Percentiles rank a stretch among this genome's conserved stretches.
These are phyloP conservation scores for Aspergillus sp. DNA, from an alignment of 2,329 filamentous ascomycete species.

Conservation along the genomic window DNA sequence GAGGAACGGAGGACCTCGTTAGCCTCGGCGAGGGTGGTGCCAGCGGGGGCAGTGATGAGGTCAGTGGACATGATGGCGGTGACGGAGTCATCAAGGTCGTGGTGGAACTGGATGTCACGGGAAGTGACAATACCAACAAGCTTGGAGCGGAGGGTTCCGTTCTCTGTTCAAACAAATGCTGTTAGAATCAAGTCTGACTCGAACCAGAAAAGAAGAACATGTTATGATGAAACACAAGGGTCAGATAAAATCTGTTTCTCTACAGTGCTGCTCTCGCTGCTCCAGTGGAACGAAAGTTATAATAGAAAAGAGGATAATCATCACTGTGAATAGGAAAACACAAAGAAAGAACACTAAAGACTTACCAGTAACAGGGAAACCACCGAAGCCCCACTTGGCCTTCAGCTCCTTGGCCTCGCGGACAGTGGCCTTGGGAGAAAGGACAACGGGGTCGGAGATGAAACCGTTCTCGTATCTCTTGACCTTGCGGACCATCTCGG, in stretches of 20 bases:
- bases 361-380: constrained; percentile 98
- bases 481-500: constrained; percentile 98
- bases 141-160: constrained; percentile 90
- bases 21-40: constrained; percentile 82
- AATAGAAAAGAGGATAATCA: constrained; percentile 61
- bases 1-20: constrained; percentile 92
- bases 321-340: constrained; percentile 63
- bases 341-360: constrained; percentile 27
- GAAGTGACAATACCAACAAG: constrained; percentile 97
- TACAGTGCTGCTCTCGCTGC: constrained; percentile 83
- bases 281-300: constrained; percentile 99
- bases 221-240: background rate
- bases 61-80: constrained; percentile 94
- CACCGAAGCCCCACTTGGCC: constrained; percentile 97
- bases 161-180: constrained; percentile 60
- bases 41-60: constrained; percentile 81
- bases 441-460: constrained; percentile 92
- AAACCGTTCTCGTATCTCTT: constrained; percentile 99
- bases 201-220: background rate
- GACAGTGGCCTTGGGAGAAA: constrained; percentile 83
- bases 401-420: constrained; percentile 89
- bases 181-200: constrained; percentile 20
- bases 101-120: constrained; percentile 96
- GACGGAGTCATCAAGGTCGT: constrained; percentile 69
- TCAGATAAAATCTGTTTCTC: constrained; percentile 64